These are phyloP conservation scores for Claviceps africana DNA, from an alignment of 2,329 filamentous ascomycete species.

Conservation along the genomic window DNA sequence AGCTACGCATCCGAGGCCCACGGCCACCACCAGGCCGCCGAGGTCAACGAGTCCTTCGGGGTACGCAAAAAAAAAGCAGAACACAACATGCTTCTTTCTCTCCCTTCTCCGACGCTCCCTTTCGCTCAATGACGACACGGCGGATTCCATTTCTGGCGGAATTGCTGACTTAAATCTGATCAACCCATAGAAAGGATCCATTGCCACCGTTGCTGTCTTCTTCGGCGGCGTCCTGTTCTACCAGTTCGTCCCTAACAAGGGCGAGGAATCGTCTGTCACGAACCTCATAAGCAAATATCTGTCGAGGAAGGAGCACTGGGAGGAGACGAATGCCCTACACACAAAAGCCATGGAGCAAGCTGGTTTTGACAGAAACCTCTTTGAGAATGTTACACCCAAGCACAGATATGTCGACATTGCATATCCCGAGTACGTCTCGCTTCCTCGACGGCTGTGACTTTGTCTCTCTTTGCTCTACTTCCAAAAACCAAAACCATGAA, in stretches of 20 bases:
- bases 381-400: slow-evolving; percentile 29
- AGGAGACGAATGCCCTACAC: slow-evolving; percentile 38
- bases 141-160: too few relatives aligned
- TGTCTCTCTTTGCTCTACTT: background rate
- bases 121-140: too few relatives aligned
- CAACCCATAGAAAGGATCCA: slow-evolving; percentile 35
- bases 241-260: slow-evolving; percentile 34
- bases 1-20: slow-evolving; percentile 42
- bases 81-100: background rate
- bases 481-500: too few relatives aligned
- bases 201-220: slow-evolving; percentile 30
- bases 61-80: slow-evolving; percentile 27
- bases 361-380: slow-evolving; percentile 41
- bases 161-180: too few relatives aligned
- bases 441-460: background rate
- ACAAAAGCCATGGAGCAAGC: slow-evolving; percentile 40
- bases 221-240: slow-evolving; percentile 32
- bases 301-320: slow-evolving; percentile 35
- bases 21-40: slow-evolving; percentile 30
- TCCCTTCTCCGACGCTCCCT: background rate
- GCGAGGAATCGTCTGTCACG: slow-evolving; percentile 32
- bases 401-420: slow-evolving; percentile 36
- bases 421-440: slow-evolving; percentile 41
- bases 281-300: slow-evolving; percentile 32
- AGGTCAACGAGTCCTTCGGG: slow-evolving; percentile 40